Conservation (phyloP, 140 eudicot genomes). For the Ambrosia hybrid region DNA sequence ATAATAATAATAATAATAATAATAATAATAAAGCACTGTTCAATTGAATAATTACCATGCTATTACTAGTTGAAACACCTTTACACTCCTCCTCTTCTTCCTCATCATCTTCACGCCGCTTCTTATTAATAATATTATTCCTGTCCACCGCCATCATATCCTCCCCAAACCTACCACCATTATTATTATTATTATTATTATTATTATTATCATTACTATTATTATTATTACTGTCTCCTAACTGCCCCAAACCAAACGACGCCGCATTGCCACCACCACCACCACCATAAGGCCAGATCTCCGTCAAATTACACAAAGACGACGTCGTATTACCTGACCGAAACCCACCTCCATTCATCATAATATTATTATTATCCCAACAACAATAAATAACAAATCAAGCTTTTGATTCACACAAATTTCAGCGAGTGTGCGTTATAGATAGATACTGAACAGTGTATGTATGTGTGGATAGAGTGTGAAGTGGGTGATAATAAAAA, state of each 20-base stretch:
- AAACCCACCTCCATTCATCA: conserved; percentile 53
- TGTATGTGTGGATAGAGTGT: no score
- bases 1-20: neutral
- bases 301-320: conserved; percentile 48
- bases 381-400: no score
- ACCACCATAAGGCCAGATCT: conserved; percentile 88
- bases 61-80: conserved; percentile 66
- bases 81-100: conserved; percentile 2
- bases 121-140: conserved; percentile 31
- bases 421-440: no score
- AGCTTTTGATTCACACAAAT: no score
- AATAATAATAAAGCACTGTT: neutral
- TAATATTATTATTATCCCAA: neutral
- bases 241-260: conserved; percentile 35
- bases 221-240: conserved; percentile 8
- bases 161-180: conserved; percentile 21
- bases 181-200: no score
- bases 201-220: no score
- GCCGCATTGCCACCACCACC: conserved; percentile 31
- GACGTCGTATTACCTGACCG: conserved; percentile 39
- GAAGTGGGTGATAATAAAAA: no score
- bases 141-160: conserved; percentile 45
- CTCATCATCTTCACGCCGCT: conserved; percentile 60
- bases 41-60: conserved; percentile 36
- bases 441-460: no score